Percentiles rank a stretch among this genome's conserved stretches.
Conservation (phyloP, 2,329 filamentous ascomycete species). For the Pseudomassariella vexata region DNA sequence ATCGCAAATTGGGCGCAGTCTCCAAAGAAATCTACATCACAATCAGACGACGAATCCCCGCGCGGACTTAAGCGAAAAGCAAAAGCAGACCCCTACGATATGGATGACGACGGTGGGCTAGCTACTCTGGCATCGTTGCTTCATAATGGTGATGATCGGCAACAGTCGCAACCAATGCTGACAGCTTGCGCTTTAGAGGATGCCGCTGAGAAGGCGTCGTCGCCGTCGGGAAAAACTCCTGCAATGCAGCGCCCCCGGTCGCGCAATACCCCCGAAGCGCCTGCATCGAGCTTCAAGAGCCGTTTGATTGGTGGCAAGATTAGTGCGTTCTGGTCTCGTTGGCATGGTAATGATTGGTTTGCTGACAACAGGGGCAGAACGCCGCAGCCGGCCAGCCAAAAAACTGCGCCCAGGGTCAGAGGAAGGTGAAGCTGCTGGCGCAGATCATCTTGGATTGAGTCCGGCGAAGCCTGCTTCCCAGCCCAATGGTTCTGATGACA, state of each 20-base stretch:
- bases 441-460: no score
- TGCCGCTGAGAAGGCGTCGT: constrained; percentile 13
- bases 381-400: constrained; percentile 12
- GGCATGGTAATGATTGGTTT: no score
- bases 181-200: no score
- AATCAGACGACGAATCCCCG: no score
- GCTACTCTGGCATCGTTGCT: no score
- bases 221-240: constrained; percentile 9
- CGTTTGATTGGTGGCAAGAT: constrained; percentile 11
- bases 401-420: background rate
- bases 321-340: no score
- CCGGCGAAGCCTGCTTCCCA: background rate
- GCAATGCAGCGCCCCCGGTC: constrained; percentile 13
- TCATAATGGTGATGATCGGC: no score
- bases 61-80: constrained; percentile 19
- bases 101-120: constrained; percentile 12
- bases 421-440: background rate
- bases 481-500: constrained; percentile 3
- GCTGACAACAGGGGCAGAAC: constrained; percentile 17
- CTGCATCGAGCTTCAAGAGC: constrained; percentile 12
- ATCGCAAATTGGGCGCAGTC: no score
- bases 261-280: constrained; percentile 17
- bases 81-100: constrained; percentile 19
- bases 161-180: constrained; percentile 8
- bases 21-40: no score